These are phyloP conservation scores for Cryoendolithus antarcticus DNA, from an alignment of 2,329 filamentous ascomycete genomes.

Conservation along the genomic window DNA sequence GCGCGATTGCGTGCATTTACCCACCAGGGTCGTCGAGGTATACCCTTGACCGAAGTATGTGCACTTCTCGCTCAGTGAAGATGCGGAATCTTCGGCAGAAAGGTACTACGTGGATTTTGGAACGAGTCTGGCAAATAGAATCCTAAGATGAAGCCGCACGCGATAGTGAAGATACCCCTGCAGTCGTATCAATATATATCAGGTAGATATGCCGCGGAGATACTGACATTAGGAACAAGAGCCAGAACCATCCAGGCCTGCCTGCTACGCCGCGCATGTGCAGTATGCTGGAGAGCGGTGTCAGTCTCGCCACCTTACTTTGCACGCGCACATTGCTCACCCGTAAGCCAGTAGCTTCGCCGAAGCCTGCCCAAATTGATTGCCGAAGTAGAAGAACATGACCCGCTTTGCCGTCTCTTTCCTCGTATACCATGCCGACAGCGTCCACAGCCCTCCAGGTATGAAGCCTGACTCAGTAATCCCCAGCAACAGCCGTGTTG, in stretches of 20 bases:
- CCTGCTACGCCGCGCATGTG: constrained; percentile 15
- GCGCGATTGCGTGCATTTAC: too few species aligned
- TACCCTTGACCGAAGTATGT: constrained; percentile 19
- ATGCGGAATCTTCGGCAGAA: constrained; percentile 13
- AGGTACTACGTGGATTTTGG: constrained; percentile 17
- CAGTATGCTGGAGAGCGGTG: constrained; percentile 14
- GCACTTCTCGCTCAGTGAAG: constrained; percentile 20
- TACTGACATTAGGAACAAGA: constrained; percentile 15
- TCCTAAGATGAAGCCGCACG: constrained; percentile 22
- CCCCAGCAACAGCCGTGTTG: constrained; percentile 28
- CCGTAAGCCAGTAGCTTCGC: constrained; percentile 33
- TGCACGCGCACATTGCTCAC: too few species aligned
- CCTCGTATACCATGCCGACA: constrained; percentile 37
- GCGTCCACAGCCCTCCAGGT: constrained; percentile 36
- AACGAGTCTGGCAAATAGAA: constrained; percentile 21
- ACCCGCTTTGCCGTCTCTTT: constrained; percentile 36
- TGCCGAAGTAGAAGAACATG: constrained; percentile 35
- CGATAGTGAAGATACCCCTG: constrained; percentile 21
- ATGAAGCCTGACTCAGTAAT: constrained; percentile 33
- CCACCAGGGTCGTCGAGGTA: constrained; percentile 21
- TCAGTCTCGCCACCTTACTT: too few species aligned
- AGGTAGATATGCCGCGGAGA: neutral
- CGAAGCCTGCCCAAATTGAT: constrained; percentile 29
- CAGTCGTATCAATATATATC: constrained; percentile 1
- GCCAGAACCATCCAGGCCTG: constrained; percentile 16